Evolutionary conservation across 306 rosid species (phyloP), one percentile per base, ranked within the genome.

Genomic region (Vigna radiata): DNA sequence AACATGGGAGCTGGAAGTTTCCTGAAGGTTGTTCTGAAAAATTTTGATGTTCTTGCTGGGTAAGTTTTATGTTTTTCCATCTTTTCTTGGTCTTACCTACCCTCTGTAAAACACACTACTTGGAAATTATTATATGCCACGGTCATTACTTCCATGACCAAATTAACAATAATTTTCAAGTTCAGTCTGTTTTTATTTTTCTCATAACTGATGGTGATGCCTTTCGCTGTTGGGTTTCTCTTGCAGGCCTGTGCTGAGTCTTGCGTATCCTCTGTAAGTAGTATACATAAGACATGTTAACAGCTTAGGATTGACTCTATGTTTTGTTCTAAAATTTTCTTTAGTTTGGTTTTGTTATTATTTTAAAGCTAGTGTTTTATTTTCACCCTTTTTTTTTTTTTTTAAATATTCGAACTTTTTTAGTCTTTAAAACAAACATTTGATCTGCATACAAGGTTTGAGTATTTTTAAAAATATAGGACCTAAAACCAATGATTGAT

Each of bases 11-110:
- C 89, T 18, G 96, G 85, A 56, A 83, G 78, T 83, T 92, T 92
- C 80, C 83, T 92, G 14, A 90, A 90, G 84, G 87, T 92, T 61
- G 15, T 92, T 68, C 90, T 92, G 0, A 87, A 19, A 60, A 92
- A 96, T 82, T 88, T 92, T 69, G 98, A 96, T 79, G 89, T 96
- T 85, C 91, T 96, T 82, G 97, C 97, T 68, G 97, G 98, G 99
- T 96, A 89, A 54, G 25, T 54, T 43, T 11, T 3, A 73, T 72
- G 31, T 73, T 73, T 52, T 29, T 4, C 33, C 39, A 4, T 37
- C 29, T 23, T 25, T 41, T 41, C 13, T 13, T 23, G 3, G 8
- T 10, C 54, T 14, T 7, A 46, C 60, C 60, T 18, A 18, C 29
- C 56, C 10, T 16, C 56, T 50, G 9, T 50, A 41, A 41, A 41